Base-by-base conservation (phyloP, 1,284 basidiomycete species). In the Austroboletus niveus region DNA sequence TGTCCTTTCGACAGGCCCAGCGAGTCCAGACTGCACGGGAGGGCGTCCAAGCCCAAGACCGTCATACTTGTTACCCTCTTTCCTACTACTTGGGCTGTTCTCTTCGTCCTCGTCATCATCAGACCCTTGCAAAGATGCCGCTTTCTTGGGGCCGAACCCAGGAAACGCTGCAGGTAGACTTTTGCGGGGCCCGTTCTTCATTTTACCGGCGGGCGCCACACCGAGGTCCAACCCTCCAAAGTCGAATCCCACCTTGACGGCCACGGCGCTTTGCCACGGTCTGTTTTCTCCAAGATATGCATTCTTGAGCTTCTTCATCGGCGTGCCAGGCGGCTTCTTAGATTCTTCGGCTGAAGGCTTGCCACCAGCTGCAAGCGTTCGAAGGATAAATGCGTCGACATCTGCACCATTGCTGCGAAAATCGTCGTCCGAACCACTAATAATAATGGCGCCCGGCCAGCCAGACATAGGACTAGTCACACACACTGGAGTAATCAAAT, bases 241-340 rank as follows among this genome's bases (percentile, higher is more conserved):
- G 45, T 77, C 74, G 50, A 81, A 75, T 0, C 82, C 85, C 49
- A 89, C 81, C 68, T 86, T 89, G 57, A 75, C 68, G 8, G 86
- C 76, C 12, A 89, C 77, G 3, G 87, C 87, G 62, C 87, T 89
- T 65, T 89, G 87, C 87, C 87, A 89, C 5, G 84, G 86, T 10
- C 87, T 75, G 43, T 79, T 78, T 40, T 76, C 74, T 31, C 73
- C 73, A 41, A 87, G 69, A 58, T 80, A 76, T 34, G 77, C 75
- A 17, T 80, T 82, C 69, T 85, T 85, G 52, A 75, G 66, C 61
- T 78, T 83, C 75, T 92, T 92, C 42, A 89, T 85, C 0, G 89
- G 89, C 3, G 89, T 92, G 0, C 85, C 87, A 5, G 89, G 89
- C 14, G 81, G 80, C 46, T 75, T 81, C 72, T 87, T 89, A 31